Conservation (phyloP, 345 rosid genomes). For the Populus simonii region DNA sequence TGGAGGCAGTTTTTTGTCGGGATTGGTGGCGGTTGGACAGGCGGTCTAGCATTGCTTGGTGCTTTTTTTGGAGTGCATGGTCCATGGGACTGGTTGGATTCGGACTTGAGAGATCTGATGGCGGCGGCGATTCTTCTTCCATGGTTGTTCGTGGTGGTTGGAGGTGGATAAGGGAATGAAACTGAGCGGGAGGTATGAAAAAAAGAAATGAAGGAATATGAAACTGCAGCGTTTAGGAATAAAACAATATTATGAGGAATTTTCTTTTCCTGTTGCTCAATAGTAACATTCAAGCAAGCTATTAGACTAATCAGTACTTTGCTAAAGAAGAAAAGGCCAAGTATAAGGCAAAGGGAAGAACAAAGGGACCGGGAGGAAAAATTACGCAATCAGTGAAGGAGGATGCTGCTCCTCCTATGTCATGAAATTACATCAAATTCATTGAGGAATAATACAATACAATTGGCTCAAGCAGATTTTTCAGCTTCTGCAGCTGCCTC, state of each 20-base stretch:
- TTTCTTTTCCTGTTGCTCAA: background rate
- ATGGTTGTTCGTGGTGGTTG: background rate
- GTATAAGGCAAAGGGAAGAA: background rate
- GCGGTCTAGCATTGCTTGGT: conserved; percentile 69
- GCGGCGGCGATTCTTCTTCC: conserved; percentile 13
- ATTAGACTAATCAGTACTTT: background rate
- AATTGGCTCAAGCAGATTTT: conserved; percentile 47
- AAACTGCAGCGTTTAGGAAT: background rate
- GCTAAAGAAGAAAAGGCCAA: background rate
- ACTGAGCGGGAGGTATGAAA: background rate
- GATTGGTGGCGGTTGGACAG: conserved; percentile 72
- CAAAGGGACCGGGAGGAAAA: background rate
- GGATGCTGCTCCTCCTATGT: background rate
- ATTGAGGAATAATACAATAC: background rate
- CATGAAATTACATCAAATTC: conserved; percentile 1
- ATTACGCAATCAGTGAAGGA: background rate
- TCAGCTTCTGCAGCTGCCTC: conserved; percentile 83
- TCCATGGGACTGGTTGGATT: background rate
- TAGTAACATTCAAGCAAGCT: background rate
- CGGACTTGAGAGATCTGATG: background rate
- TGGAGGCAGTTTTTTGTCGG: conserved; percentile 36
- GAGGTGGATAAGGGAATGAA: background rate
- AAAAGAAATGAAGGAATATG: background rate
- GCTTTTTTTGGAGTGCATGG: conserved; percentile 44
- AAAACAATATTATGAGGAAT: background rate